phyloP scores from a whole-genome alignment of 2,329 filamentous ascomycete genomes.

The Aspergillus nomiae region DNA sequence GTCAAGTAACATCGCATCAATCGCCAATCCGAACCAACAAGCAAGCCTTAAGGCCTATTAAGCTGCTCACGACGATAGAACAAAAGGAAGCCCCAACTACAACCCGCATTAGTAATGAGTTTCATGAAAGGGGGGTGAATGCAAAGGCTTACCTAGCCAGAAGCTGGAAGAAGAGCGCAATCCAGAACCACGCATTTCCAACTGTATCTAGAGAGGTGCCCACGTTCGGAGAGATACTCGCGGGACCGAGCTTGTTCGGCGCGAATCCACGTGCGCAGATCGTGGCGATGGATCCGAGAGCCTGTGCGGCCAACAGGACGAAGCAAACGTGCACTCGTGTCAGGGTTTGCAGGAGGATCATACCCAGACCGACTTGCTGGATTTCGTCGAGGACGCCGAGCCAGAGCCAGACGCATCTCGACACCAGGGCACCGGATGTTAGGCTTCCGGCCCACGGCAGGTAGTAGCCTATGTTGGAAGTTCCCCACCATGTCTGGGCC shows the following conservation, averaged over 20 bases:
- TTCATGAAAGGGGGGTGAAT: not conserved
- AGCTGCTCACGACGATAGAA: constrained; percentile 51
- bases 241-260: constrained; percentile 63
- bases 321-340: constrained; percentile 67
- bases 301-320: constrained; percentile 61
- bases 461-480: constrained; percentile 61
- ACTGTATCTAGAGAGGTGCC: constrained; percentile 50
- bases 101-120: not conserved
- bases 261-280: constrained; percentile 63
- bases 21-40: not conserved
- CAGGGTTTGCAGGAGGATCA: constrained; percentile 67
- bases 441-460: constrained; percentile 64
- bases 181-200: constrained; percentile 61
- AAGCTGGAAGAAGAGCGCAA: constrained; percentile 60
- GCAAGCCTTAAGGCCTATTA: constrained; percentile 44
- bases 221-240: constrained; percentile 64
- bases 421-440: constrained; percentile 57
- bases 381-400: constrained; percentile 66
- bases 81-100: constrained; percentile 42
- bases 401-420: constrained; percentile 66
- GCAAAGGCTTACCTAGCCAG: constrained; percentile 54
- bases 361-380: constrained; percentile 68
- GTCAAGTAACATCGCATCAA: not conserved
- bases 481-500: constrained; percentile 69
- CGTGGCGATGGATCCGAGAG: constrained; percentile 63